phyloP scores from a whole-genome alignment of 169 alveolate species.

The Plasmodium coatneyi region DNA sequence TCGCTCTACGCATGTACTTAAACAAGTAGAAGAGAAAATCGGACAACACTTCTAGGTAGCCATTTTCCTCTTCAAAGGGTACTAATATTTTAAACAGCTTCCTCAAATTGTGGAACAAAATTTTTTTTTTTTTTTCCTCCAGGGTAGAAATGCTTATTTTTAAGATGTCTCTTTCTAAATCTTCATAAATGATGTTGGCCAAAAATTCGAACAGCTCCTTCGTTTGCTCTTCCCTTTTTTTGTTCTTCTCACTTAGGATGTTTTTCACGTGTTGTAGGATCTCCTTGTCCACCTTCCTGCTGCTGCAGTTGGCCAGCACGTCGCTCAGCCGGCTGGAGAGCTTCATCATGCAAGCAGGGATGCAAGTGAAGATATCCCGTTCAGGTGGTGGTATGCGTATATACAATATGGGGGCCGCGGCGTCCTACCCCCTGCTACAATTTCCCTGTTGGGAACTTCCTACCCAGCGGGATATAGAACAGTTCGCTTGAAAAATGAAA shows the following conservation, averaged over 20 bases:
- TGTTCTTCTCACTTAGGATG: background rate
- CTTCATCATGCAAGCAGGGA: background rate
- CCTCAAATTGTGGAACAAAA: constrained; percentile 28
- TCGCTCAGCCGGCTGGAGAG: background rate
- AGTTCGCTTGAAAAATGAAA: background rate
- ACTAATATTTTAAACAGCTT: constrained; percentile 16
- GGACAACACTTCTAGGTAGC: constrained; percentile 1
- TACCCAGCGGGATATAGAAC: background rate
- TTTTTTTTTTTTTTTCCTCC: constrained; percentile 22
- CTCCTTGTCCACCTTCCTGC: background rate
- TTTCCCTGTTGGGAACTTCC: background rate
- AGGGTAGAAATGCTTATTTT: background rate
- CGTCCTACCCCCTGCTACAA: background rate
- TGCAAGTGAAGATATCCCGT: background rate
- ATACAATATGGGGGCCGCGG: background rate
- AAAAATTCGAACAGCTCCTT: constrained; percentile 22
- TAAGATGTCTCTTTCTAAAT: constrained; percentile 25
- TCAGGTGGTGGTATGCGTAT: background rate
- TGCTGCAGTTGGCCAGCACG: background rate
- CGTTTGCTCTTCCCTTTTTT: constrained; percentile 5
- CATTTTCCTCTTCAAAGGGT: background rate
- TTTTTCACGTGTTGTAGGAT: background rate
- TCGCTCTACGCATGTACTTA: constrained; percentile 48
- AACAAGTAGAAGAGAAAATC: constrained; percentile 50
- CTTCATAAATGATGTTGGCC: constrained; percentile 3